Base-by-base conservation (phyloP, 1,284 basidiomycete species). In the Malassezia japonica region DNA sequence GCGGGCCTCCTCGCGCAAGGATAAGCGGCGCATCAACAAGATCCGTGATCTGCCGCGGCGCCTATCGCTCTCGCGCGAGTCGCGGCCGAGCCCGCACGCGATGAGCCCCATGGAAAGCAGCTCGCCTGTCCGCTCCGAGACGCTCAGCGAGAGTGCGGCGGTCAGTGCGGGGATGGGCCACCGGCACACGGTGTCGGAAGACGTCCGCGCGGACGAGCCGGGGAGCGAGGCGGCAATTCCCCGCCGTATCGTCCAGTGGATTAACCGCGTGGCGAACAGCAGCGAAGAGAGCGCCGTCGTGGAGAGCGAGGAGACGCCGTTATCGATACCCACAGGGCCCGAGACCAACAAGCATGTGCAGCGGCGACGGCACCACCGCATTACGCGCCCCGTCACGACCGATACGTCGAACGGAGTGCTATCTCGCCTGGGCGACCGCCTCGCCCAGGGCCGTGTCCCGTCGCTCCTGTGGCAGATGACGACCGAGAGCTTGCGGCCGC, bases 401-500 rank as follows among this genome's bases (percentile, higher is more conserved):
- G 24, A 42, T 25, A 21, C 40, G 16, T 18, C 40, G 13, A 15
- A 7, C 9, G 12, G 18, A 4, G 7, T 10, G 27, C 13, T n/a
- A 4, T 21, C n/a, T 7, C 40, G 23, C 10, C 25, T 46, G 10
- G 8, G 25, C 20, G 35, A 46, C 16, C 45, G 45, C 10, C 5
- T 36, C 4, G 27, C 18, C 15, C 36, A 12, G 6, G 16, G 15
- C 5, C 46, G 35, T 16, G 20, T 20, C 18, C 37, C 37, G 16
- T 31, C 46, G 18, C 21, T 7, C 15, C 46, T 48, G 9, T 48
- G 46, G 46, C 46, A 48, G 4, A 18, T 48, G 46, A 34, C 46
- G 6, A 40, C 28, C 3, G 46, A 48, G 21, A 27, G 34, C 6
- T 4, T 41, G 20, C 24, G 29, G 35, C 23, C 31, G 46, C 29